Evolutionary conservation across 2,329 filamentous ascomycete species (phyloP), one percentile per base, ranked within the genome.

Genomic region (Calonectria pteridis): DNA sequence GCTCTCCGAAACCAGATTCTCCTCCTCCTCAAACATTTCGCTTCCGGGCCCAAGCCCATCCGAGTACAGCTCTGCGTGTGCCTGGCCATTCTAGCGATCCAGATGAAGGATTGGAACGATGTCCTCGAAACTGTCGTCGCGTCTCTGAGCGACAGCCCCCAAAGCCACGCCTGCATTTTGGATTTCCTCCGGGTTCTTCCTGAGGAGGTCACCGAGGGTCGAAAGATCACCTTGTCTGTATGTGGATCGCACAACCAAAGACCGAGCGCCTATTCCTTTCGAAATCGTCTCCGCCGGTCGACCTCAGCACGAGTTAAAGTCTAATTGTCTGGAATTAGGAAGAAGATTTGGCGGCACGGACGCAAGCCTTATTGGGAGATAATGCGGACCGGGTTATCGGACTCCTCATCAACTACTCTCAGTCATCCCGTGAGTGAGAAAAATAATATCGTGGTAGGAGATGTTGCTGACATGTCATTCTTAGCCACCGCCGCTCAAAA

Each of bases 151-250:
- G 91, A 91, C 83, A 93, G 94, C 81, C 91, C 93, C 74, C 92
- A 93, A 82, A 95, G 94, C 83, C 92, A 97, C 81, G 92, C 95
- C 77, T 97, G 94, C 84, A 94, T 98, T 81, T 89, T 99, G 82
- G 97, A 99, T 85, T 99, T 99, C 85, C 90, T 99, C 78, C 95
- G 95, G 85, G 96, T 99, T 81, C 92, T 99, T 78, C 97, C 97
- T 71, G 97, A 99, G 89, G 97, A 99, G 90, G 97, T 99, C 83
- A 98, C 95, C 80, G 96, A 99, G 90, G 97, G 97, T 87, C 95
- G 97, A 87, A 99, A 98, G 89, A 98, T 99, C 90, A 98, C 95
- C 90, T 91, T 99, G 87, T 96, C 95, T 92, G 96, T 98, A 97
- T 89, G 95, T 96, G 91, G 92, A 93, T 88, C 89, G 88, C 88